Conservation (phyloP, 2,329 filamentous ascomycete genomes). For the Paecilomyces fulvus region DNA sequence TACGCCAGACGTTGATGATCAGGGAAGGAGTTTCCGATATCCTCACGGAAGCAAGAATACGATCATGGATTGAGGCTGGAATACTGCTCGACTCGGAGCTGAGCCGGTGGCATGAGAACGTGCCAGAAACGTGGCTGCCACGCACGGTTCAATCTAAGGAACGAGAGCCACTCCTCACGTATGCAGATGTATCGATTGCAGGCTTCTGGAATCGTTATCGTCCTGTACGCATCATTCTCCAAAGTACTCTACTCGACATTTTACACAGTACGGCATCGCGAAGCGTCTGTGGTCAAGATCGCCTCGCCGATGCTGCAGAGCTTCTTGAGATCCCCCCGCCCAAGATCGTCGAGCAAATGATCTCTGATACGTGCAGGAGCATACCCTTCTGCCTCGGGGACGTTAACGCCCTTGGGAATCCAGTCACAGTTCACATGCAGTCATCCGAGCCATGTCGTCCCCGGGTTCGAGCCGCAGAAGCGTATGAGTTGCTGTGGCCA, state of each 20-base stretch:
- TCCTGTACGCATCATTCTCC: slow-evolving; percentile 24
- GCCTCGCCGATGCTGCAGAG: slow-evolving; percentile 2
- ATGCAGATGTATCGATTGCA: slow-evolving; percentile 19
- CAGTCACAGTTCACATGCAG: not conserved
- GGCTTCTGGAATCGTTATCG: slow-evolving; percentile 30
- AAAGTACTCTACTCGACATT: slow-evolving; percentile 20
- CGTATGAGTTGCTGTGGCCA: slow-evolving; percentile 27
- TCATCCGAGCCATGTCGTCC: not conserved
- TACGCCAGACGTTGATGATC: not conserved
- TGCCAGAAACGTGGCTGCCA: slow-evolving; percentile 26
- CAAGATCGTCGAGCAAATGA: slow-evolving; percentile 23
- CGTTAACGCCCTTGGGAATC: slow-evolving; percentile 23
- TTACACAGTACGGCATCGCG: slow-evolving; percentile 10
- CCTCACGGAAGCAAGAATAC: slow-evolving; percentile 8
- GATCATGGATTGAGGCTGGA: slow-evolving; percentile 16
- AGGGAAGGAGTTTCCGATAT: not conserved
- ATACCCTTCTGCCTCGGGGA: slow-evolving; percentile 26
- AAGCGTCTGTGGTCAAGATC: slow-evolving; percentile 6
- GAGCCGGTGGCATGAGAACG: slow-evolving; percentile 20
- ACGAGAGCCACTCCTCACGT: slow-evolving; percentile 24
- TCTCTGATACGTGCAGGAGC: slow-evolving; percentile 25
- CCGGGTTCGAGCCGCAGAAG: slow-evolving; percentile 22
- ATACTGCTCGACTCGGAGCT: slow-evolving; percentile 20
- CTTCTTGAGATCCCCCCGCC: slow-evolving; percentile 4
- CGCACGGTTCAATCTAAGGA: slow-evolving; percentile 20